Base-by-base conservation (phyloP, 257 asterid genomes). In the Dorcoceras hygrometricum region DNA sequence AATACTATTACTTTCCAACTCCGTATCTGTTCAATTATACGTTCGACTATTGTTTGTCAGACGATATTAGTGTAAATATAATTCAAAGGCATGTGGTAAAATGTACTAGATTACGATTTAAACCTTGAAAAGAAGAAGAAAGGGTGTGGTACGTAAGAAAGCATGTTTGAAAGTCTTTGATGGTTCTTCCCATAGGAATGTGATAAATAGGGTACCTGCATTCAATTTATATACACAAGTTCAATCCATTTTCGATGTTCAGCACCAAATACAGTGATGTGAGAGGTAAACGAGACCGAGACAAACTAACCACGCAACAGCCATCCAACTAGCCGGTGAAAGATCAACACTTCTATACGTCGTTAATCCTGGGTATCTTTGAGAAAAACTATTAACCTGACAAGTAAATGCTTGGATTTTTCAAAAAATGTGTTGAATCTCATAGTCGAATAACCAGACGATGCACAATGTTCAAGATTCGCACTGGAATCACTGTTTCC, bases 301-400 rank as follows among this genome's bases (percentile, higher is more conserved):
- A 68, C 65, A 64, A 58, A 66, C 80, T 36, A 78, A 90, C 97
- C 97, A 90, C 29, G 91, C 88, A 57, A 88, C 75, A 0, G 97
- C 90, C 90, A 90, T 83, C 97, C 97, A 90, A 80, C 96, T 86
- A 23, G 97, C 96, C 0, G 97, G 96, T 43, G 93, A 88, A 66
- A 90, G 86, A 69, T 88, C 96, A 3, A 85, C 88, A 62, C 88
- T 90, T 79, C 81, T 83, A 71, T 86, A 72, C 4, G 90, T 71
- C 83, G 76, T 39, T 26, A 90, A 81, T 53, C 91, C 88, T 0
- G 89, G 93, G 80, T 84, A 70, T 54, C 76, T 77, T 76, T 75
- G 80, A 18, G 83, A 63, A 62, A 89, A 75, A 62, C 78, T 78
- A 74, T 63, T 65, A 28, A 89, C 79, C 96, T 89, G 78, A 65